Conservation (phyloP, 495 filamentous ascomycete species). For the Neurospora tetrasperma region DNA sequence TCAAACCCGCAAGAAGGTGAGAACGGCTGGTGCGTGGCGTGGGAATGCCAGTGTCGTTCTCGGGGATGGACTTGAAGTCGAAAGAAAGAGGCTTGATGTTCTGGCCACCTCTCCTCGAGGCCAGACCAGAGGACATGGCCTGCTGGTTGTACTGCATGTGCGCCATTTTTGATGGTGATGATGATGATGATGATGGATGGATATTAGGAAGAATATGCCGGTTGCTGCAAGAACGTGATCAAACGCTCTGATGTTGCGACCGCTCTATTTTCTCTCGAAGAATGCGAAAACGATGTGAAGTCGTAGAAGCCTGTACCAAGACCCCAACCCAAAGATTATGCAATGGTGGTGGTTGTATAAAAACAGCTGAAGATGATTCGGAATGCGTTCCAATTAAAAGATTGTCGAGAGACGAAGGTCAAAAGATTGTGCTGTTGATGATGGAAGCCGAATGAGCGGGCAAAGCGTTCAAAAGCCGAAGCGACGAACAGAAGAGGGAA, state of each 20-base stretch:
- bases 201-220: conserved; percentile 20
- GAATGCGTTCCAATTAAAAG: conserved; percentile 14
- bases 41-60: conserved; percentile 44
- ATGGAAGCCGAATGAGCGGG: conserved; percentile 22
- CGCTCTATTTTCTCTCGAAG: conserved; percentile 24
- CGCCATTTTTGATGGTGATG: conserved; percentile 57
- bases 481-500: background rate
- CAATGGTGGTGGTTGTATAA: background rate
- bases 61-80: conserved; percentile 46
- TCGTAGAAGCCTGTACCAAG: conserved; percentile 12
- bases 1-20: conserved; percentile 84
- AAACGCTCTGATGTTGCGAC: conserved; percentile 19
- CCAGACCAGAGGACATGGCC: conserved; percentile 71
- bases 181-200: background rate
- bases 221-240: conserved; percentile 20
- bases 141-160: conserved; percentile 69
- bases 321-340: conserved; percentile 11
- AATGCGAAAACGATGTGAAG: conserved; percentile 19
- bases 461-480: conserved; percentile 8
- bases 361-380: conserved; percentile 3
- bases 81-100: conserved; percentile 81
- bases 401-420: conserved; percentile 6
- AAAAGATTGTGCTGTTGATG: conserved; percentile 10
- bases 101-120: conserved; percentile 65
- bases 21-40: conserved; percentile 91